Percentiles rank a stretch among this genome's conserved stretches.
These are phyloP conservation scores for Tephrocybe sp. DNA, from an alignment of 768 basidiomycete genomes.

Conservation along the genomic window DNA sequence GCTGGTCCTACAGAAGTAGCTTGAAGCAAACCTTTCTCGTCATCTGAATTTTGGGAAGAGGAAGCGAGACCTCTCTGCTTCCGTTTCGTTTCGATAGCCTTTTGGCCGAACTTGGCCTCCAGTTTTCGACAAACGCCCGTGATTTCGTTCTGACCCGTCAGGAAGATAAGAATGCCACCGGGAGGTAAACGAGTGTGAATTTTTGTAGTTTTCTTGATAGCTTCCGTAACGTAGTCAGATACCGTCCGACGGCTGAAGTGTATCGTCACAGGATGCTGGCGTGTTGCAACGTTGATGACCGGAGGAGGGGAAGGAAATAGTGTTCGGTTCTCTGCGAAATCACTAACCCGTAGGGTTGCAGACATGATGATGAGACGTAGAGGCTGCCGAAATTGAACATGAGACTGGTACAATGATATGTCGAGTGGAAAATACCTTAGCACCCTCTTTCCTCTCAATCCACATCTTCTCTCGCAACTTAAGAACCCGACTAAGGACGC, in stretches of 20 bases:
- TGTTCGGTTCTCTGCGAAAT: slow-evolving; percentile 84
- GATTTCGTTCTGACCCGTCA: slow-evolving; percentile 98
- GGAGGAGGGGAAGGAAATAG: slow-evolving; percentile 89
- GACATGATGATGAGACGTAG: slow-evolving; percentile 98
- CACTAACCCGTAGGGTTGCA: slow-evolving; percentile 90
- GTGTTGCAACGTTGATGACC: slow-evolving; percentile 82
- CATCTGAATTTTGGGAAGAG: slow-evolving; percentile 25
- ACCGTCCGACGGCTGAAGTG: slow-evolving; percentile 90
- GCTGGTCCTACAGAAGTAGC: slow-evolving; percentile 36
- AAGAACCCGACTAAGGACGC: slow-evolving; percentile 92
- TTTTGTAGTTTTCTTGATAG: slow-evolving; percentile 85
- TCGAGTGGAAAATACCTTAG: slow-evolving; percentile 50
- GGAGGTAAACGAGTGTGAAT: slow-evolving; percentile 92
- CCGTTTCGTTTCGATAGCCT: slow-evolving; percentile 57
- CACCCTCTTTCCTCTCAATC: slow-evolving; percentile 70
- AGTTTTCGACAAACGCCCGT: slow-evolving; percentile 78
- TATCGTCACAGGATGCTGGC: slow-evolving; percentile 93
- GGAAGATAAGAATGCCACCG: slow-evolving; percentile 90
- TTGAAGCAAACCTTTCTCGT: slow-evolving; percentile 21
- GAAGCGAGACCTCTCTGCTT: slow-evolving; percentile 29
- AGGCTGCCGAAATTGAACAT: slow-evolving; percentile 48
- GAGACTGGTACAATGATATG: slow-evolving; percentile 6
- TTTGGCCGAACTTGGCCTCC: slow-evolving; percentile 72
- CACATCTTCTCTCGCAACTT: slow-evolving; percentile 89
- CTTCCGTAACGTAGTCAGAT: slow-evolving; percentile 88